These are phyloP conservation scores for Metarhizium anisopliae DNA, from an alignment of 2,329 filamentous ascomycete genomes.

Conservation along the genomic window DNA sequence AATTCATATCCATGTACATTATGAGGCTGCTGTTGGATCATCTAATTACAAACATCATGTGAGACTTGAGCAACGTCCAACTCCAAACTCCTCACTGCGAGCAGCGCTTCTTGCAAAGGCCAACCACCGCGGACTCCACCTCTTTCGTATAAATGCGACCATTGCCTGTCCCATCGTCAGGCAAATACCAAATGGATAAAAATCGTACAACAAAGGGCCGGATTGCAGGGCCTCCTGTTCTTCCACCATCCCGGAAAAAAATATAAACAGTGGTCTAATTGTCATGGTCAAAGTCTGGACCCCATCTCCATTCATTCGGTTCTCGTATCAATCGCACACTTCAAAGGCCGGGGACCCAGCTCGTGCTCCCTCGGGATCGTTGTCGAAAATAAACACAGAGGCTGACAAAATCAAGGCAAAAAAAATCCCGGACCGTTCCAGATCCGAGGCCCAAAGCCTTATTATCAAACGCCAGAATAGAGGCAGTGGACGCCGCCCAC, in stretches of 20 bases:
- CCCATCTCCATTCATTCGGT: background rate
- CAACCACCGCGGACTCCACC: background rate
- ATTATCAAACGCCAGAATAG: background rate
- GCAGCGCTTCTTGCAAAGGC: background rate
- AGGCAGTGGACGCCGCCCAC: background rate
- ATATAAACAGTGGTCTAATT: slow-evolving; percentile 2
- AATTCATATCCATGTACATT: background rate
- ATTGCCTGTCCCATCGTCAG: background rate
- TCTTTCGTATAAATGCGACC: slow-evolving; percentile 3
- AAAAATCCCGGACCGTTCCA: slow-evolving; percentile 2
- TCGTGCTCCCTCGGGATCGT: background rate
- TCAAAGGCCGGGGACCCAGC: background rate
- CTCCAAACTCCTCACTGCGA: slow-evolving; percentile 5
- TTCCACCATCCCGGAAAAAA: background rate
- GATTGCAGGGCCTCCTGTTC: background rate
- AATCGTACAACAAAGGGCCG: slow-evolving; percentile 1
- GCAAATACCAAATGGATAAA: background rate
- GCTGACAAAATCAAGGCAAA: background rate
- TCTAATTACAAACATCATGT: background rate
- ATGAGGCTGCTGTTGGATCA: background rate
- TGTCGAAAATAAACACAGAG: background rate
- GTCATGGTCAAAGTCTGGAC: background rate
- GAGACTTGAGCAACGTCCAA: background rate
- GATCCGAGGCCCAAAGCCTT: background rate
- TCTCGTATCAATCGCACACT: background rate